Evolutionary conservation across 176 grass and related monocot genomes (phyloP).

Genomic region (Aechmea fasciata): DNA sequence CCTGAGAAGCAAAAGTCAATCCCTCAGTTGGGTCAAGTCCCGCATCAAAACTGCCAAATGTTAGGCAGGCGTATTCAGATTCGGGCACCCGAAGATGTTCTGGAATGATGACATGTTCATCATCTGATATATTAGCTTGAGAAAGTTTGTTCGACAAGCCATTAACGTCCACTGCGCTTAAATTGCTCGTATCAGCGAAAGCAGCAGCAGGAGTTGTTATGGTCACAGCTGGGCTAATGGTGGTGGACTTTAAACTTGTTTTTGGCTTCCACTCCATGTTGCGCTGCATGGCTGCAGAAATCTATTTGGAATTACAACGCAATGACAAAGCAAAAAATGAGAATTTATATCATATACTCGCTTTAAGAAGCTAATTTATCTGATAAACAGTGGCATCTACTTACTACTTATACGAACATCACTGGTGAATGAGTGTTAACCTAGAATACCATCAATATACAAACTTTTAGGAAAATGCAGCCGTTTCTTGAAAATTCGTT

Average conservation of each 20-base stretch:
- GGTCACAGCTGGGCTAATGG: constrained; percentile 10
- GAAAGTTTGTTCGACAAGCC: constrained; percentile 40
- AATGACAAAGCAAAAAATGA: neutral
- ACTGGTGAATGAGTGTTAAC: too few relatives aligned
- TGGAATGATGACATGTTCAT: constrained; percentile 67
- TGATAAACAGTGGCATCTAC: neutral
- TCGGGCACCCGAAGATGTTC: constrained; percentile 64
- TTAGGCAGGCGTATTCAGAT: constrained; percentile 45
- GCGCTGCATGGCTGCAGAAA: constrained; percentile 34
- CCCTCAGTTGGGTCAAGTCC: constrained; percentile 30
- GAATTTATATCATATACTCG: neutral
- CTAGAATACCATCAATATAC: too few relatives aligned
- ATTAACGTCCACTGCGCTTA: constrained; percentile 20
- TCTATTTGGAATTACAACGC: neutral
- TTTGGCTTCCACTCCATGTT: constrained; percentile 79
- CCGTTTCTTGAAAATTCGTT: too few relatives aligned
- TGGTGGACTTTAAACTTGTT: constrained; percentile 32
- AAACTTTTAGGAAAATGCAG: too few relatives aligned
- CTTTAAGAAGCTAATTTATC: constrained; percentile 2
- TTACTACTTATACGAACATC: neutral
- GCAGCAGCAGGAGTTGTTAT: constrained; percentile 19
- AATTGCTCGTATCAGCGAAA: constrained; percentile 25
- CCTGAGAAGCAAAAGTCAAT: constrained; percentile 15
- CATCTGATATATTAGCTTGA: constrained; percentile 35
- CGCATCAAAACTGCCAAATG: constrained; percentile 65